Evolutionary conservation across 2,329 filamentous ascomycete genomes (phyloP).

Genomic region (Colletotrichum navitas): DNA sequence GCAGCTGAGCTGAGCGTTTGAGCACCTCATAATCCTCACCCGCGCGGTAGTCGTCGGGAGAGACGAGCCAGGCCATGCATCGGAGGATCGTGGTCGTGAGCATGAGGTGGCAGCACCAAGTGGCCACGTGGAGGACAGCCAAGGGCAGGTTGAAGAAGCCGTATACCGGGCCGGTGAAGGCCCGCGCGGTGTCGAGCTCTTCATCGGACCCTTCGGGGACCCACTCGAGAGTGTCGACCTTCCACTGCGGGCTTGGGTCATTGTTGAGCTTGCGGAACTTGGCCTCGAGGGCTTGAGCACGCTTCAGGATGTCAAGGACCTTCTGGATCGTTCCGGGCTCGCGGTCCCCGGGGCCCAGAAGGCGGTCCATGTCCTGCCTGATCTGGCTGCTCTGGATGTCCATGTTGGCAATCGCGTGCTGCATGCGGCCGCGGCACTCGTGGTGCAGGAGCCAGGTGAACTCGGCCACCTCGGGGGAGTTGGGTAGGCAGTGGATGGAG

Average conservation of each 20-base stretch:
- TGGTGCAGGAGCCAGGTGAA: conserved; percentile 44
- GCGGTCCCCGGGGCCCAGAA: conserved; percentile 30
- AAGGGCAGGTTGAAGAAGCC: conserved; percentile 43
- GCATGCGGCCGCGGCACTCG: conserved; percentile 41
- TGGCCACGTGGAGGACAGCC: conserved; percentile 43
- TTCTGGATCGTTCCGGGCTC: conserved; percentile 39
- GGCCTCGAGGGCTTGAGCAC: conserved; percentile 38
- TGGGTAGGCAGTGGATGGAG: conserved; percentile 43
- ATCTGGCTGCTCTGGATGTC: conserved; percentile 44
- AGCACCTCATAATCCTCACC: conserved; percentile 43
- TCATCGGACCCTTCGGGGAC: conserved; percentile 33
- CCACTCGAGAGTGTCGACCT: conserved; percentile 38
- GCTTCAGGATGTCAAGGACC: conserved; percentile 37
- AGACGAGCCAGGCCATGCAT: conserved; percentile 44
- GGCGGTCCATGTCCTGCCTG: conserved; percentile 42
- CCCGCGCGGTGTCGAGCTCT: conserved; percentile 31
- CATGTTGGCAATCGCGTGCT: conserved; percentile 43
- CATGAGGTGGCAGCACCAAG: conserved; percentile 44
- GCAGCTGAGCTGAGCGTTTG: conserved; percentile 39
- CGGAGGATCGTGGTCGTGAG: conserved; percentile 45
- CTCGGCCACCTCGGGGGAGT: conserved; percentile 40
- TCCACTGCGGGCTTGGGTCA: conserved; percentile 40
- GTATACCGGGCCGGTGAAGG: conserved; percentile 42
- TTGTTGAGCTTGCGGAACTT: conserved; percentile 41
- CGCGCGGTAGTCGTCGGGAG: conserved; percentile 41